These are phyloP conservation scores for Podaxis sp. DNA, from an alignment of 768 basidiomycete species.

Conservation along the genomic window DNA sequence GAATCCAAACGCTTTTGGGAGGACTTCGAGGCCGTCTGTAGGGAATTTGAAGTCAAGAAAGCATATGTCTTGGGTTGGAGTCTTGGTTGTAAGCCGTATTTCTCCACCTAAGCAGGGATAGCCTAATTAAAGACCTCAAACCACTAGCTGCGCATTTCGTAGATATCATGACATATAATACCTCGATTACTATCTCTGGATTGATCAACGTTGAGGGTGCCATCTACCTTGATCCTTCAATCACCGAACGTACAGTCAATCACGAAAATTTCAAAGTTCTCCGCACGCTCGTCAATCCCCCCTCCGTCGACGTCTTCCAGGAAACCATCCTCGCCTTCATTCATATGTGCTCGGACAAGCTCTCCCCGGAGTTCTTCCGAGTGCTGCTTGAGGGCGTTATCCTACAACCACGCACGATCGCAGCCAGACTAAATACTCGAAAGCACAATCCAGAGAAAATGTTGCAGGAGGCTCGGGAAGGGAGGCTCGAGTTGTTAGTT, in stretches of 20 bases:
- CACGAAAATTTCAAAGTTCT: conserved; percentile 21
- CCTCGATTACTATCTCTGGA: conserved; percentile 26
- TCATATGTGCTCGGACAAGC: conserved; percentile 17
- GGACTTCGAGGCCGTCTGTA: conserved; percentile 31
- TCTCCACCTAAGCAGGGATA: no score
- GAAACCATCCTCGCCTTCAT: conserved; percentile 22
- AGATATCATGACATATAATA: conserved; percentile 26
- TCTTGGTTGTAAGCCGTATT: conserved; percentile 12
- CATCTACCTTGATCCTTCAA: conserved; percentile 25
- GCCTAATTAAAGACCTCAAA: not conserved
- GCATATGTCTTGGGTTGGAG: conserved; percentile 37
- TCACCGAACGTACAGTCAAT: conserved; percentile 21
- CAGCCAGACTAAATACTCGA: conserved; percentile 21
- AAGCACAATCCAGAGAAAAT: conserved; percentile 26
- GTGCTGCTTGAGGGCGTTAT: conserved; percentile 26
- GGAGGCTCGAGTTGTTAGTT: conserved; percentile 26
- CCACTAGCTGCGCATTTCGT: conserved; percentile 24
- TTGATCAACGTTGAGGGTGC: conserved; percentile 27
- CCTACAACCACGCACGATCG: conserved; percentile 26
- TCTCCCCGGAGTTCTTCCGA: conserved; percentile 20
- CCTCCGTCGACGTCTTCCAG: conserved; percentile 26
- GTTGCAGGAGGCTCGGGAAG: conserved; percentile 23
- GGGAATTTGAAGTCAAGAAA: conserved; percentile 27
- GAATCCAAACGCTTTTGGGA: conserved; percentile 28
- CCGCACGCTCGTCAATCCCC: conserved; percentile 19